Conservation (phyloP, 495 filamentous ascomycete species). For the Lophium mytilinum region DNA sequence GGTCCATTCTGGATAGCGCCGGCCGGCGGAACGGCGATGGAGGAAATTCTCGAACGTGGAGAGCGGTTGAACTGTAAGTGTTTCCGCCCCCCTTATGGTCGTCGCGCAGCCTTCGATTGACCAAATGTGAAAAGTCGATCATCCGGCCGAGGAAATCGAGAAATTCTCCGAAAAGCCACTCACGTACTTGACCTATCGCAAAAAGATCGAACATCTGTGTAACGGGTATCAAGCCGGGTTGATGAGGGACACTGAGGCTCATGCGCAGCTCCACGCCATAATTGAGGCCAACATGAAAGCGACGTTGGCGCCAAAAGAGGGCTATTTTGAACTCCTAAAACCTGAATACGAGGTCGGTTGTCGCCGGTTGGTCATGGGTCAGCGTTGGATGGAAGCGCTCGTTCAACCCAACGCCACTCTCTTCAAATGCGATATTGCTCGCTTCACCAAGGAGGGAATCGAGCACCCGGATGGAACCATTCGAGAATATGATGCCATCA, state of each 20-base stretch:
- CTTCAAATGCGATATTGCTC: neutral
- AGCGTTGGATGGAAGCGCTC: conserved; percentile 2
- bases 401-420: conserved; percentile 8
- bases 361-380: conserved; percentile 4
- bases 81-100: too few relatives aligned
- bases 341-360: conserved; percentile 7
- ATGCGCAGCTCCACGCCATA: neutral
- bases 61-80: neutral
- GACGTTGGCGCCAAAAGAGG: neutral
- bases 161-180: neutral
- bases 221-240: neutral
- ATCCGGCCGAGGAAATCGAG: neutral
- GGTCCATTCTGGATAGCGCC: neutral
- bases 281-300: neutral
- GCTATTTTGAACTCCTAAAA: neutral
- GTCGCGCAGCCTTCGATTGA: too few relatives aligned
- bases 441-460: conserved; percentile 7
- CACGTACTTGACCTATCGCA: neutral
- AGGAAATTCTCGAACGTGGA: neutral
- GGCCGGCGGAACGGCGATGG: neutral
- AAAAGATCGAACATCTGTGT: neutral
- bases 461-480: conserved; percentile 6
- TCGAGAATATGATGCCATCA: conserved; percentile 8
- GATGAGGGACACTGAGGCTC: neutral
- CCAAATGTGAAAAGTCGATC: neutral